Base-by-base conservation (phyloP, 768 basidiomycete genomes). In the Obba rivulosa region DNA sequence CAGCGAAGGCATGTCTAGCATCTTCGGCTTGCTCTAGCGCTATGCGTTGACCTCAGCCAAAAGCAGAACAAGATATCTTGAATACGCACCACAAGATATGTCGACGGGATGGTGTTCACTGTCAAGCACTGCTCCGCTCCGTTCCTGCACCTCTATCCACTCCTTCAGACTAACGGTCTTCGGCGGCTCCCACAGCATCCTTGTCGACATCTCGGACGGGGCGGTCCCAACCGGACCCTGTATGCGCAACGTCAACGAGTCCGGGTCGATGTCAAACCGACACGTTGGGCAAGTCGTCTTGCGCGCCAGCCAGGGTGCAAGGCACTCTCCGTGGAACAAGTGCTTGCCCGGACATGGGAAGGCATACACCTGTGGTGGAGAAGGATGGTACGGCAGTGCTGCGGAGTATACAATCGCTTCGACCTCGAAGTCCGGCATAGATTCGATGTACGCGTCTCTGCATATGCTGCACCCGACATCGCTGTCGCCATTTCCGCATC, bases 201-300 rank as follows among this genome's bases (percentile, higher is more conserved):
- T 40, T 10, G n/a, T 21, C 34, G 14, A 22, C 20, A 28, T 13
- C 21, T 23, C 34, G 13, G 13, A 3, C 3, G n/a, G 22, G 8
- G 18, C 24, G 3, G 20, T 47, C 18, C 16, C 18, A 9, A 21
- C 34, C 24, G 46, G 5, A 34, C 49, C 41, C 5, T 46, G 25
- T 10, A 55, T 21, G 5, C 49, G 46, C 35, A 55, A 76, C 0
- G 85, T 88, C 37, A 90, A 62, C 49, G 83, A 83, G 45, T 85
- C 78, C 0, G 88, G 88, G 58, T 91, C 88, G 43, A 91, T 77
- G 51, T 92, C 83, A 58, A 89, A 90, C 52, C 88, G 67, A 66
- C 88, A 92, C 0, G 85, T 84, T 0, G 88, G 88, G 54, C 88
- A 92, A 0, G 88, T 90, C 11, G 88, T 89, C 58, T 87, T 84